Evolutionary conservation across 768 basidiomycete species (phyloP).

Genomic region (Collybiopsis luxurians): DNA sequence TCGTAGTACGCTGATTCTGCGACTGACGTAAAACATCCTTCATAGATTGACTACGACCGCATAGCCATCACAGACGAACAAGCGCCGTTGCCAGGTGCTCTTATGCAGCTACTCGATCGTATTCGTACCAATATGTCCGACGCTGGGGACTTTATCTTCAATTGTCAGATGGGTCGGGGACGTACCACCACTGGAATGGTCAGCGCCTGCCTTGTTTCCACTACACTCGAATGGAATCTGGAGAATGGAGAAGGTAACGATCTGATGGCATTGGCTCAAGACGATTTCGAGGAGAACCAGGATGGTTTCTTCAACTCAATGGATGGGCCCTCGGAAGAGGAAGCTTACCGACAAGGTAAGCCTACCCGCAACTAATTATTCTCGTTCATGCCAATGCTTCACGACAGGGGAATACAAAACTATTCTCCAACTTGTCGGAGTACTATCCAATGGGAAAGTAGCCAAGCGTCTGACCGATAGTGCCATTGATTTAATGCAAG

Average conservation of each 20-base stretch:
- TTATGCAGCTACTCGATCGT: conserved; percentile 75
- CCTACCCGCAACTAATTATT: neutral
- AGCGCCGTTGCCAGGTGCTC: conserved; percentile 87
- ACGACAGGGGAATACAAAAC: conserved; percentile 97
- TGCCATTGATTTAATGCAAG: conserved; percentile 90
- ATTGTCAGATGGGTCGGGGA: conserved; percentile 95
- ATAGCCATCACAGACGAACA: conserved; percentile 98
- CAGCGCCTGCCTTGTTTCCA: conserved; percentile 82
- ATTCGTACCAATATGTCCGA: conserved; percentile 55
- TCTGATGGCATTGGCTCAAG: conserved; percentile 25
- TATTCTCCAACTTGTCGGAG: conserved; percentile 90
- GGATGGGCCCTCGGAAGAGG: conserved; percentile 84
- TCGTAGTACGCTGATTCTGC: too few relatives aligned
- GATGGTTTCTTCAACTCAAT: conserved; percentile 60
- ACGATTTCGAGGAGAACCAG: conserved; percentile 25
- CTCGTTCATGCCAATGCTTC: neutral
- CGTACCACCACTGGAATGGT: conserved; percentile 97
- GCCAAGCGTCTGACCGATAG: conserved; percentile 90
- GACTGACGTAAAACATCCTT: too few relatives aligned
- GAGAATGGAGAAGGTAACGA: conserved; percentile 23
- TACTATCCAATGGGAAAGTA: conserved; percentile 87
- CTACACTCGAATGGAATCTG: conserved; percentile 57
- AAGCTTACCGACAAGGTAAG: conserved; percentile 82
- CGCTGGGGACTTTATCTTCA: conserved; percentile 84
- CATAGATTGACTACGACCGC: conserved; percentile 81